Evolutionary conservation across 441 rosid genomes (phyloP).

Genomic region (Biscutella laevigata): DNA sequence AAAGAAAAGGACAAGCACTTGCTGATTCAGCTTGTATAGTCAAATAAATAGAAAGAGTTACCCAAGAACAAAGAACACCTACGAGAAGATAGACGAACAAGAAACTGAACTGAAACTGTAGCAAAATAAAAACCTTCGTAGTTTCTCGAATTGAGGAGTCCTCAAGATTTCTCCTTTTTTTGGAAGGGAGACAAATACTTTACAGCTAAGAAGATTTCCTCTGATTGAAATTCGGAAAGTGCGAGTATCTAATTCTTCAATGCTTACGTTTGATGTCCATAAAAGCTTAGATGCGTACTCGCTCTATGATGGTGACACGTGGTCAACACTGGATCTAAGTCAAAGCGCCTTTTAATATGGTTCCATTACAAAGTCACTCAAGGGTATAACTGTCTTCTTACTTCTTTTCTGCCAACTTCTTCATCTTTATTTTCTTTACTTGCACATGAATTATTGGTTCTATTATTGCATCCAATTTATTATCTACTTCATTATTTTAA

Average conservation of each 20-base stretch:
- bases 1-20: not conserved
- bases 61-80: not conserved
- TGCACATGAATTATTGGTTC: constrained; percentile 13
- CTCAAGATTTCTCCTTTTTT: not conserved
- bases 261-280: not conserved
- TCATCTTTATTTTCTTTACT: not conserved
- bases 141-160: constrained; percentile 18
- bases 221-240: constrained; percentile 7
- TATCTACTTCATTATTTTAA: not conserved
- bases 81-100: constrained; percentile 5
- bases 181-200: not conserved
- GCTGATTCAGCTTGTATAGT: not conserved
- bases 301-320: constrained; percentile 23
- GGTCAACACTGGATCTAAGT: not conserved
- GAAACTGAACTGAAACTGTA: constrained; percentile 14
- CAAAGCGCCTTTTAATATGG: not conserved
- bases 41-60: not conserved
- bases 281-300: constrained; percentile 7
- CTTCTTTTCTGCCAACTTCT: not conserved
- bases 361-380: too few species aligned
- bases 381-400: constrained; percentile 15
- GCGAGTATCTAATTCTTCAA: constrained; percentile 24
- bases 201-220: constrained; percentile 23
- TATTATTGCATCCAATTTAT: constrained; percentile 3
- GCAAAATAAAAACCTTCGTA: constrained; percentile 1